A percentile compares a stretch with the other conserved stretches of the same genome.
These are phyloP conservation scores for Lithospermum erythrorhizon DNA, from an alignment of 257 asterid genomes.

Conservation along the genomic window DNA sequence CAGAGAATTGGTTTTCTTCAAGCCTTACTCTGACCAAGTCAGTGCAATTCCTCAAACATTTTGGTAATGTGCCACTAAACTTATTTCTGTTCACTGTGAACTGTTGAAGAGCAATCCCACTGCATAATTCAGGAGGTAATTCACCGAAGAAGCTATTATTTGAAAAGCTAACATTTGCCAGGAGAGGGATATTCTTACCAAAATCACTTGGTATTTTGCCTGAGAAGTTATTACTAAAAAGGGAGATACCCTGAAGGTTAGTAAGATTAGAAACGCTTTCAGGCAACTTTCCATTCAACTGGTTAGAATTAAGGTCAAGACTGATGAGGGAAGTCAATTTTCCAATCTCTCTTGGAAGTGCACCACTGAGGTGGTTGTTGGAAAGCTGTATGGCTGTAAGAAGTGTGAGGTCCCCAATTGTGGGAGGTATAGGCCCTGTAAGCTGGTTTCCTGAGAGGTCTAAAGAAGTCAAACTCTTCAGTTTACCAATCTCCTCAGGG, in stretches of 20 bases:
- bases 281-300: constrained; percentile 53
- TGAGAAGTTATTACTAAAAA: constrained; percentile 32
- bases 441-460: constrained; percentile 46
- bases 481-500: constrained; percentile 46
- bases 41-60: background rate
- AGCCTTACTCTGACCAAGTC: background rate
- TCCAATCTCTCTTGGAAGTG: constrained; percentile 49
- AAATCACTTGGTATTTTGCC: constrained; percentile 11
- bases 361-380: constrained; percentile 48
- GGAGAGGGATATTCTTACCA: constrained; percentile 2
- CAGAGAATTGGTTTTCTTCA: constrained; percentile 3
- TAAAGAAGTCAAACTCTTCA: constrained; percentile 16
- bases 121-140: constrained; percentile 6
- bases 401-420: constrained; percentile 37
- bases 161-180: constrained; percentile 2
- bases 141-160: constrained; percentile 5
- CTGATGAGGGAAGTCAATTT: constrained; percentile 22
- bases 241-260: constrained; percentile 19
- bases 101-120: background rate
- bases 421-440: constrained; percentile 52
- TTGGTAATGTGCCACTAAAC: constrained; percentile 11
- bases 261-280: constrained; percentile 39
- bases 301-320: constrained; percentile 41
- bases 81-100: constrained; percentile 3
- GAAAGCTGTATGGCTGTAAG: constrained; percentile 38